These are phyloP conservation scores for Phytophthora constricta DNA, from an alignment of 352 stramenopile genomes.

Conservation along the genomic window DNA sequence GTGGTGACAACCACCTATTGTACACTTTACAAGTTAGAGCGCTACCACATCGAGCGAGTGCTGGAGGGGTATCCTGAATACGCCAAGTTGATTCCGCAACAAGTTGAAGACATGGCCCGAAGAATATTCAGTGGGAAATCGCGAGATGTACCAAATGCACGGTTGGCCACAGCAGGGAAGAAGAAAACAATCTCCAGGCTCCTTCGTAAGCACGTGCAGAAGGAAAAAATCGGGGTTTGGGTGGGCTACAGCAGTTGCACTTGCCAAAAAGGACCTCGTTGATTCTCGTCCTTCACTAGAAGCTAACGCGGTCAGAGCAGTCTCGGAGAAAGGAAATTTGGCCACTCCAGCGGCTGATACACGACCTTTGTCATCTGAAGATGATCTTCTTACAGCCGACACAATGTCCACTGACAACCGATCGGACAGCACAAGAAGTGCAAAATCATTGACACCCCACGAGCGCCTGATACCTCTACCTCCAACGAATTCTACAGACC, in stretches of 20 bases:
- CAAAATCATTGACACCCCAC: too few species aligned
- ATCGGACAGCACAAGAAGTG: constrained; percentile 1
- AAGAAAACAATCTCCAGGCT: constrained; percentile 55
- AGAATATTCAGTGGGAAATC: constrained; percentile 42
- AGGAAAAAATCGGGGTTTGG: constrained; percentile 40
- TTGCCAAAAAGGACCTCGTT: constrained; percentile 18
- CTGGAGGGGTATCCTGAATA: constrained; percentile 67
- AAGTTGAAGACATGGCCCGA: constrained; percentile 54
- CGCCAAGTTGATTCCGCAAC: constrained; percentile 41
- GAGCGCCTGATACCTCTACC: background rate
- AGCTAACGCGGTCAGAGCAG: background rate
- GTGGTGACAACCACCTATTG: constrained; percentile 66
- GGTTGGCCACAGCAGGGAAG: constrained; percentile 26
- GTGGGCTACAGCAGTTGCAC: constrained; percentile 14
- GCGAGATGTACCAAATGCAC: constrained; percentile 17
- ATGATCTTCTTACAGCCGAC: background rate
- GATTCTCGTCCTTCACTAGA: background rate
- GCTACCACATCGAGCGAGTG: constrained; percentile 61
- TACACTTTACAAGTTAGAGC: constrained; percentile 65
- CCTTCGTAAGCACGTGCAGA: constrained; percentile 55
- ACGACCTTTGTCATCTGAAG: background rate
- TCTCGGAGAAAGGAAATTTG: constrained; percentile 5
- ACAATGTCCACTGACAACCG: background rate
- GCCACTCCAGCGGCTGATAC: background rate
- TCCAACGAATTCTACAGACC: background rate